Conservation (phyloP, 2,329 filamentous ascomycete species). For the Fusarium sterilihyphosum region DNA sequence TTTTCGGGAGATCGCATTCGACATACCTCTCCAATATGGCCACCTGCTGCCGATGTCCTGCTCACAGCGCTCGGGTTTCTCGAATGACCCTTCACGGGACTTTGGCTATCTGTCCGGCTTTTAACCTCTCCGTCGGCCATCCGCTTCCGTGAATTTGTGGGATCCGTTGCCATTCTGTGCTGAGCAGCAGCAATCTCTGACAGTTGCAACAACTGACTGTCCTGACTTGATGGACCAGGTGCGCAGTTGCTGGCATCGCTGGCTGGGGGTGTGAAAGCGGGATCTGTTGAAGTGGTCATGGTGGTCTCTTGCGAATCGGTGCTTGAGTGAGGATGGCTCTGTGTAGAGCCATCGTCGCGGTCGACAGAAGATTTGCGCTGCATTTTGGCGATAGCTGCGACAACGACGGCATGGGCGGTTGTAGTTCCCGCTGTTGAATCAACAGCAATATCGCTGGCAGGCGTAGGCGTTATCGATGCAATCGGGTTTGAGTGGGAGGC, state of each 20-base stretch:
- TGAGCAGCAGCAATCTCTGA: conserved; percentile 66
- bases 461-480: conserved; percentile 23
- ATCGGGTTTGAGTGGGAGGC: conserved; percentile 37
- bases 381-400: conserved; percentile 20
- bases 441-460: conserved; percentile 11
- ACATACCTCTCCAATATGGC: conserved; percentile 81
- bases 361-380: conserved; percentile 31
- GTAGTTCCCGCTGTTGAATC: conserved; percentile 19
- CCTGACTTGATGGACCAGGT: conserved; percentile 53
- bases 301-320: conserved; percentile 39
- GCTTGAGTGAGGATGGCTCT: conserved; percentile 40
- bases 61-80: conserved; percentile 77
- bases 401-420: conserved; percentile 23
- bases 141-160: conserved; percentile 68
- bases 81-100: conserved; percentile 68
- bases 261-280: conserved; percentile 39
- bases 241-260: conserved; percentile 38
- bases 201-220: conserved; percentile 66
- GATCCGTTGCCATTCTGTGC: conserved; percentile 56
- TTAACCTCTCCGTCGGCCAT: conserved; percentile 82
- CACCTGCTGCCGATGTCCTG: conserved; percentile 67
- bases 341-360: conserved; percentile 40
- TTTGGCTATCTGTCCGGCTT: conserved; percentile 55
- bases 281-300: conserved; percentile 40
- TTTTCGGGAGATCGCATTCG: not conserved